A percentile compares a stretch with the other conserved stretches of the same genome.
phyloP scores from a whole-genome alignment of 2,329 filamentous ascomycete species.

The Penicillium sp. region DNA sequence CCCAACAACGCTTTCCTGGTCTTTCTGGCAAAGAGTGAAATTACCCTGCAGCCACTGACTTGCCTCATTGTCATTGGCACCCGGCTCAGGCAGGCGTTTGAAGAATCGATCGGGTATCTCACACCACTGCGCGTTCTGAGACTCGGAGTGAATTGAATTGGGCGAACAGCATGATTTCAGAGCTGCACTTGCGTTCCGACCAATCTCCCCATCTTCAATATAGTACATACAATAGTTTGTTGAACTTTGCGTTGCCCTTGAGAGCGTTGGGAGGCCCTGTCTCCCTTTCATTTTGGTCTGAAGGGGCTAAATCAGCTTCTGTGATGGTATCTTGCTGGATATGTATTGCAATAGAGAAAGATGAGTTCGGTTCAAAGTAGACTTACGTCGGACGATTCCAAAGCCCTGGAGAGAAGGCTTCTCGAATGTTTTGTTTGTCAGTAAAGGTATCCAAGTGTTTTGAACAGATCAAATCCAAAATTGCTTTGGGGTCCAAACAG shows the following conservation, averaged over 20 bases:
- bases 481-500: no score
- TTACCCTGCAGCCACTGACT: not conserved
- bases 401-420: no score
- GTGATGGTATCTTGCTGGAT: no score
- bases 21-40: not conserved
- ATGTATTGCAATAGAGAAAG: no score
- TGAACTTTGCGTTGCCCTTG: not conserved
- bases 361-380: not conserved
- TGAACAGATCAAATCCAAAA: no score
- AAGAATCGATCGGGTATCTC: not conserved
- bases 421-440: no score
- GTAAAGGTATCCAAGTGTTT: no score
- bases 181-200: not conserved
- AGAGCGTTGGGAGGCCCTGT: not conserved
- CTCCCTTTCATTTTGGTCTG: not conserved
- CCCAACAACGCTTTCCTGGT: not conserved
- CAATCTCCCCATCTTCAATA: not conserved
- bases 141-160: not conserved
- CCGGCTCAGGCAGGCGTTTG: not conserved
- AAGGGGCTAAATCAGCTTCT: no score
- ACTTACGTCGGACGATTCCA: no score
- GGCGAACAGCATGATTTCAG: not conserved
- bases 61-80: not conserved
- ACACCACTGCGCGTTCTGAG: not conserved
- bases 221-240: not conserved